Evolutionary conservation across 768 basidiomycete species (phyloP).

Genomic region (Leucosporidium yakuticum): DNA sequence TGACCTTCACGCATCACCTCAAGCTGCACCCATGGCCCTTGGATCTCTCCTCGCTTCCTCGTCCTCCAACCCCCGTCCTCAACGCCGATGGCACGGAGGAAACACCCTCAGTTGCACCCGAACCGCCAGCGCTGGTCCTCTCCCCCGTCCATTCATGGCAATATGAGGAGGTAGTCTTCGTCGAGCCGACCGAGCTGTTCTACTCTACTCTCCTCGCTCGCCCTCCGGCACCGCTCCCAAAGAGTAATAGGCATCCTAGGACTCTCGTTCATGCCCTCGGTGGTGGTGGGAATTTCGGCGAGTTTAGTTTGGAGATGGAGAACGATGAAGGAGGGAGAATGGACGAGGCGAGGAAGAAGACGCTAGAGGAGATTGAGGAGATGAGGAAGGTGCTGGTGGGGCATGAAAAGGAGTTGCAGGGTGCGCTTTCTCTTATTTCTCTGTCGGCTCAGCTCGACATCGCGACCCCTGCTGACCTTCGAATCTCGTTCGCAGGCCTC

Average conservation of each 20-base stretch:
- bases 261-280: constrained; percentile 42
- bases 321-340: constrained; percentile 74
- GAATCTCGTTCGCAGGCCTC: constrained; percentile 5
- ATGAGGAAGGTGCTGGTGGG: constrained; percentile 64
- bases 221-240: constrained; percentile 72
- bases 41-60: constrained; percentile 25
- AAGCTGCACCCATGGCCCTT: constrained; percentile 81
- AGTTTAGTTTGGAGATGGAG: constrained; percentile 80
- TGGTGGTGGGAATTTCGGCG: constrained; percentile 58
- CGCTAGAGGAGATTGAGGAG: constrained; percentile 70
- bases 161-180: constrained; percentile 96
- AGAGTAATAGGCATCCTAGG: constrained; percentile 12
- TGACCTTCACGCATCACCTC: constrained; percentile 83
- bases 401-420: constrained; percentile 73
- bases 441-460: neutral
- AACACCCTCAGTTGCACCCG: neutral
- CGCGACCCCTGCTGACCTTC: neutral
- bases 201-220: constrained; percentile 71
- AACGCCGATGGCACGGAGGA: constrained; percentile 43
- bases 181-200: constrained; percentile 83
- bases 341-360: constrained; percentile 64
- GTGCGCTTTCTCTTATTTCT: constrained; percentile 33
- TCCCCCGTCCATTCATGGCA: constrained; percentile 83
- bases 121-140: constrained; percentile 18
- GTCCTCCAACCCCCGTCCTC: neutral